phyloP scores from a whole-genome alignment of 2,329 filamentous ascomycete genomes.

The Clarireedia homoeocarpa region DNA sequence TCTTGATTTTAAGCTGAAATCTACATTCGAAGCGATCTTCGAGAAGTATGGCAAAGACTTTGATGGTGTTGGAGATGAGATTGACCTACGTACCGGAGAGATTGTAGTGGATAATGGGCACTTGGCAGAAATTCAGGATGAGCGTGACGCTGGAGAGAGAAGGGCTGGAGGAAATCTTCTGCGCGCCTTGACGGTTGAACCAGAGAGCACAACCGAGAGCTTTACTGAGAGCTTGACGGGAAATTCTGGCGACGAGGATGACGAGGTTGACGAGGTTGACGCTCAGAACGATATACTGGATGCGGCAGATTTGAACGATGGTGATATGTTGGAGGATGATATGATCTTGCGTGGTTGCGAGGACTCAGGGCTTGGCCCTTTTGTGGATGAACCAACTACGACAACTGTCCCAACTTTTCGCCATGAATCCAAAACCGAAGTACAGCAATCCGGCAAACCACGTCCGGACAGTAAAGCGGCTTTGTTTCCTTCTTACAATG shows the following conservation, averaged over 20 bases:
- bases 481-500: slow-evolving; percentile 21
- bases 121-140: slow-evolving; percentile 53
- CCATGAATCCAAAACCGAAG: background rate
- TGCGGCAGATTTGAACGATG: slow-evolving; percentile 17
- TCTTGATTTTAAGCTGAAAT: slow-evolving; percentile 67
- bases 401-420: background rate
- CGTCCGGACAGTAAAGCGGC: background rate
- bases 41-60: slow-evolving; percentile 83
- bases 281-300: slow-evolving; percentile 21
- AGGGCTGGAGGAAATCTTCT: slow-evolving; percentile 13
- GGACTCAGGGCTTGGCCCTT: slow-evolving; percentile 12
- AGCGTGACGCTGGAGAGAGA: slow-evolving; percentile 40
- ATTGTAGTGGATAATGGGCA: slow-evolving; percentile 92
- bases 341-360: slow-evolving; percentile 27
- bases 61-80: slow-evolving; percentile 76
- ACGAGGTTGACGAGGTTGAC: slow-evolving; percentile 13
- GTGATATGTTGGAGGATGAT: slow-evolving; percentile 27
- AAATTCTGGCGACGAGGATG: slow-evolving; percentile 19
- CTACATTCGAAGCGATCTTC: slow-evolving; percentile 82
- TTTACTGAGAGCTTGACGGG: slow-evolving; percentile 15
- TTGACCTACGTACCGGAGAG: slow-evolving; percentile 72
- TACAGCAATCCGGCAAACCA: background rate
- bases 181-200: slow-evolving; percentile 27
- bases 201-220: slow-evolving; percentile 15
- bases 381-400: background rate